Evolutionary conservation across 2,329 filamentous ascomycete species (phyloP), one percentile per base, ranked within the genome.

Genomic region (Raffaelea albimanens): DNA sequence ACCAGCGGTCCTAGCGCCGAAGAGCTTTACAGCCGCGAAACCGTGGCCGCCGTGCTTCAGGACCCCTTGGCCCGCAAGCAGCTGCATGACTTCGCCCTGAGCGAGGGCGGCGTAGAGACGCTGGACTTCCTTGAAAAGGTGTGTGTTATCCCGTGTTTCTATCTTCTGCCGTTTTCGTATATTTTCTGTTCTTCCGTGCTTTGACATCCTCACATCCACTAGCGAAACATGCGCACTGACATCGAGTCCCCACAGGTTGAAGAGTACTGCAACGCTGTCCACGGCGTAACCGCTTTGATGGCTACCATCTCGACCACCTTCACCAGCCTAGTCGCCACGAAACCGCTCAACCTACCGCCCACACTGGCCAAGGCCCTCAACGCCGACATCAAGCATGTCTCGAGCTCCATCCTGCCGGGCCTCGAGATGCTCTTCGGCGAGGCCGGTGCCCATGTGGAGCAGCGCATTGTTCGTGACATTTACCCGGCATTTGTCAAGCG

Each of bases 401-500:
- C 68, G 3, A 62, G 61, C 20, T 59, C 66, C 5, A 64, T 69
- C 0, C 58, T 77, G 11, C 73, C 73, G 0, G 65, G 63, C 4
- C 59, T 77, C 49, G 65, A 67, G 48, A 59, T 57, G 25, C 59
- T 71, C 3, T 71, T 71, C 50, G 53, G 57, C 19, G 61, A 67
- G 14, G 62, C 67, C 23, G 63, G 66, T 48, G 56, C 61, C 1
- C 57, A 67, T 19, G 62, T 73, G 21, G 65, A 73, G 49, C 62
- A 61, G 19, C 57, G 69, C 1, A 57, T 75, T 5, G 57, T 64
- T 18, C 61, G 57, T 9, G 65, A 71, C 40, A 61, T 75, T 14
- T 77, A 75, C 52, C 72, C 71, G 3, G 61, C 66, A 36, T 77
- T 75, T 52, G 67, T 74, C 19, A 68, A 69, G 43, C 62, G 72